These are phyloP conservation scores for Climacium dendroides DNA, from an alignment of 225 moss, liverwort and hornwort species.

Conservation along the genomic window DNA sequence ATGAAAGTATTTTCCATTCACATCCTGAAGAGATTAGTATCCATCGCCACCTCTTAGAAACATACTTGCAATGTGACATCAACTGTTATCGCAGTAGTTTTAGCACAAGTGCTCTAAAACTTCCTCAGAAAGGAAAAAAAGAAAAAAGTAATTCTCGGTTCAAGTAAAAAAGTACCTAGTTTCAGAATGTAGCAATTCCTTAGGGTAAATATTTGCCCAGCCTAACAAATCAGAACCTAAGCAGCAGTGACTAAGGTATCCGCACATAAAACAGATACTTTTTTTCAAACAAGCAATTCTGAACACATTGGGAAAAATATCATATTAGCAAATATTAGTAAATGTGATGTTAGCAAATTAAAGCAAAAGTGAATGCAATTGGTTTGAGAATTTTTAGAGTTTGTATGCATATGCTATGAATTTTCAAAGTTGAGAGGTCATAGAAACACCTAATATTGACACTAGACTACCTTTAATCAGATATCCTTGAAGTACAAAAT, in stretches of 20 bases:
- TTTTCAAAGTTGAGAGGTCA: not conserved
- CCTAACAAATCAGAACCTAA: not conserved
- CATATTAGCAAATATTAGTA: no score
- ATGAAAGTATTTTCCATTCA: conserved; percentile 32
- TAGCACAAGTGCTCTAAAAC: not conserved
- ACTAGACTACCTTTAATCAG: no score
- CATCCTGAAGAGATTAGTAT: conserved; percentile 26
- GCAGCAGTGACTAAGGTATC: not conserved
- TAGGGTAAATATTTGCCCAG: not conserved
- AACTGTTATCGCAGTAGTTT: not conserved
- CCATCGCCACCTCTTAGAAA: conserved; percentile 4
- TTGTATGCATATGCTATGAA: not conserved
- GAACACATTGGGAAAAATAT: not conserved
- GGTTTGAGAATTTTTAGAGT: no score
- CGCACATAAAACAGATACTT: not conserved
- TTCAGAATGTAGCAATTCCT: not conserved
- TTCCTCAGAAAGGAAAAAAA: not conserved
- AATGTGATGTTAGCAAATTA: not conserved
- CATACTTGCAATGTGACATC: not conserved
- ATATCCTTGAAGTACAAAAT: not conserved
- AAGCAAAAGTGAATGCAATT: not conserved
- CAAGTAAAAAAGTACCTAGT: not conserved
- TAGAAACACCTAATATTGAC: not conserved
- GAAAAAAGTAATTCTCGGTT: not conserved
- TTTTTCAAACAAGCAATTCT: not conserved